phyloP scores from a whole-genome alignment of 495 filamentous ascomycete genomes.

The Penicillium bialowiezense region DNA sequence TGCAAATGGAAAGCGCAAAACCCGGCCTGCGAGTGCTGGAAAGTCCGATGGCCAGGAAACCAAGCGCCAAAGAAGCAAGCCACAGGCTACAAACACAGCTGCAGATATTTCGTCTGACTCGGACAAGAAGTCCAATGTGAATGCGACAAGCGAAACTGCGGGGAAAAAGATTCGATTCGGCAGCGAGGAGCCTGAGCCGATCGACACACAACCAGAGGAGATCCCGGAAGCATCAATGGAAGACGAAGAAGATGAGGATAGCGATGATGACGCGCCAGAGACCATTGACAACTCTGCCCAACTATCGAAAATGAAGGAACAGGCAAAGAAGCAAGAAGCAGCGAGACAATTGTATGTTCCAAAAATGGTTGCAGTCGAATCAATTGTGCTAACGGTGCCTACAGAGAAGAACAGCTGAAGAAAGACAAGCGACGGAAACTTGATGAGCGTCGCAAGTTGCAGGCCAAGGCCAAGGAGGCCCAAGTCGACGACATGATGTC shows the following conservation, averaged over 20 bases:
- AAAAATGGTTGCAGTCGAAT: neutral
- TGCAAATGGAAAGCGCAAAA: constrained; percentile 37
- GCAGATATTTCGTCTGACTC: constrained; percentile 12
- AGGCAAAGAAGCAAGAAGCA: constrained; percentile 41
- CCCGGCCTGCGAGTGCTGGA: constrained; percentile 15
- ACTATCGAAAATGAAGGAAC: constrained; percentile 36
- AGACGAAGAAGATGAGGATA: constrained; percentile 31
- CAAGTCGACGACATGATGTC: constrained; percentile 34
- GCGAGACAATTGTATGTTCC: constrained; percentile 35
- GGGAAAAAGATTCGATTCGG: constrained; percentile 39
- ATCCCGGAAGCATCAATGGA: constrained; percentile 22
- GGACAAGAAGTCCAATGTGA: constrained; percentile 11
- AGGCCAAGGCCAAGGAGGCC: constrained; percentile 39
- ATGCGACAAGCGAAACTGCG: constrained; percentile 15
- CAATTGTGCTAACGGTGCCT: constrained; percentile 17
- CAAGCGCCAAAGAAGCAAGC: constrained; percentile 35
- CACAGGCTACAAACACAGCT: constrained; percentile 14
- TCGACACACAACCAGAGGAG: constrained; percentile 21
- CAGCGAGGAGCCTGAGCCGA: constrained; percentile 42
- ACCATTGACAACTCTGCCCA: constrained; percentile 45
- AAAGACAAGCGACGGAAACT: constrained; percentile 48
- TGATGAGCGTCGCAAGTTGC: constrained; percentile 46
- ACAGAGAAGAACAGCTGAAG: constrained; percentile 42
- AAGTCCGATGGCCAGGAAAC: constrained; percentile 26
- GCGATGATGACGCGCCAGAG: constrained; percentile 52